phyloP scores from a whole-genome alignment of 352 stramenopile species.

The Elongisporangium anandrum region DNA sequence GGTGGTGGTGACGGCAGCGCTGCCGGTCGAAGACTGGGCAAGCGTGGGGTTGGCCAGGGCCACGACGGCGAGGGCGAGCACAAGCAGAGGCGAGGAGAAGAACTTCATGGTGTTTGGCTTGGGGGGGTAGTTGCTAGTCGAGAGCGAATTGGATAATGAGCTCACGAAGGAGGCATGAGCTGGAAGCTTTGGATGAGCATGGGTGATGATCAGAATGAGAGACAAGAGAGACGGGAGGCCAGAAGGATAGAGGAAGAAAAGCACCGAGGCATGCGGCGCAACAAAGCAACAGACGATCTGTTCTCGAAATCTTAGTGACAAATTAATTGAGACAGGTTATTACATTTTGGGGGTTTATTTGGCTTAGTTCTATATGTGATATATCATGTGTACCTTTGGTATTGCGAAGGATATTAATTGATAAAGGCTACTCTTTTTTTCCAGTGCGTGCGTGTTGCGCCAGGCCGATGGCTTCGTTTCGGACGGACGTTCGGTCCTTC shows the following conservation, averaged over 20 bases:
- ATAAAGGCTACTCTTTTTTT: not conserved
- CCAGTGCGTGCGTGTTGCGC: not conserved
- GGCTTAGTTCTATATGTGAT: not conserved
- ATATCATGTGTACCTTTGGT: not conserved
- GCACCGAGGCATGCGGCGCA: not conserved
- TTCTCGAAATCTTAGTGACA: not conserved
- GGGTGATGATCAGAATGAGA: not conserved
- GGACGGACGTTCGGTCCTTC: not conserved
- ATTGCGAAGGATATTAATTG: not conserved
- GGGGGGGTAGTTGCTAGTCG: not conserved
- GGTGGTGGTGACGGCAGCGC: not conserved
- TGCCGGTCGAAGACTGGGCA: not conserved
- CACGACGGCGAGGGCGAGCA: conserved; percentile 13
- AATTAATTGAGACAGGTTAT: not conserved
- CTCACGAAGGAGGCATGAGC: not conserved
- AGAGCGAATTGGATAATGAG: conserved; percentile 21
- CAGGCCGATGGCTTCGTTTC: not conserved
- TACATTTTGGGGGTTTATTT: not conserved
- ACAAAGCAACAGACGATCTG: not conserved
- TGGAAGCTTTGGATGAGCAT: not conserved
- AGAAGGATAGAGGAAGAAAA: not conserved
- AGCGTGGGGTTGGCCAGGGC: not conserved
- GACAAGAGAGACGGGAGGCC: not conserved
- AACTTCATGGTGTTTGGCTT: conserved; percentile 24
- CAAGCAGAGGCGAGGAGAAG: conserved; percentile 20